phyloP scores from a whole-genome alignment of 805 yeast species.

The Hanseniaspora lindneri region DNA sequence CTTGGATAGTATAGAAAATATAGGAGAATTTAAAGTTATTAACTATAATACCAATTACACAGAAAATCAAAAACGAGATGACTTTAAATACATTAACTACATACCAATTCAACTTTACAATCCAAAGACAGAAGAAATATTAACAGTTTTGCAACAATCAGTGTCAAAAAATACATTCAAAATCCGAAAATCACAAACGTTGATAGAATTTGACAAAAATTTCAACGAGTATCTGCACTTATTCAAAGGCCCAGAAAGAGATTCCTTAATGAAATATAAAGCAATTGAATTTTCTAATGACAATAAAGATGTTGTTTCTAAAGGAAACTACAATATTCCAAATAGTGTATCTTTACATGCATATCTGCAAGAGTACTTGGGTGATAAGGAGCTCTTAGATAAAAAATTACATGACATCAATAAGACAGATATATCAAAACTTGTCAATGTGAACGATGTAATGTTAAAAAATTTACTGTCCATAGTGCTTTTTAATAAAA shows the following conservation, averaged over 20 bases:
- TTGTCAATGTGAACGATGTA: background rate
- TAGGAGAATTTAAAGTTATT: background rate
- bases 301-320: background rate
- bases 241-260: slow-evolving; percentile 15
- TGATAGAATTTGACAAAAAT: background rate
- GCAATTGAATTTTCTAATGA: slow-evolving; percentile 1
- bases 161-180: slow-evolving; percentile 6
- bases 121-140: background rate
- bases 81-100: slow-evolving; percentile 9
- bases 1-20: slow-evolving; percentile 8
- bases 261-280: slow-evolving; percentile 1
- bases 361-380: background rate
- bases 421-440: background rate
- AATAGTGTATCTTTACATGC: background rate
- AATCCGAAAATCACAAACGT: slow-evolving; percentile 13
- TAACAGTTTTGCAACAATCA: slow-evolving; percentile 11
- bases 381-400: background rate
- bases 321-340: slow-evolving; percentile 14
- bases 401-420: background rate
- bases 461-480: slow-evolving; percentile 1
- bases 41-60: slow-evolving; percentile 5
- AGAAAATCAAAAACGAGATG: background rate
- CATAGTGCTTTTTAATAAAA: slow-evolving; percentile 6
- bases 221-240: background rate
- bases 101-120: slow-evolving; percentile 8